Evolutionary conservation across 179 eudicot species (phyloP), one percentile per base, ranked within the genome.

Genomic region (Carnegiea gigantea): DNA sequence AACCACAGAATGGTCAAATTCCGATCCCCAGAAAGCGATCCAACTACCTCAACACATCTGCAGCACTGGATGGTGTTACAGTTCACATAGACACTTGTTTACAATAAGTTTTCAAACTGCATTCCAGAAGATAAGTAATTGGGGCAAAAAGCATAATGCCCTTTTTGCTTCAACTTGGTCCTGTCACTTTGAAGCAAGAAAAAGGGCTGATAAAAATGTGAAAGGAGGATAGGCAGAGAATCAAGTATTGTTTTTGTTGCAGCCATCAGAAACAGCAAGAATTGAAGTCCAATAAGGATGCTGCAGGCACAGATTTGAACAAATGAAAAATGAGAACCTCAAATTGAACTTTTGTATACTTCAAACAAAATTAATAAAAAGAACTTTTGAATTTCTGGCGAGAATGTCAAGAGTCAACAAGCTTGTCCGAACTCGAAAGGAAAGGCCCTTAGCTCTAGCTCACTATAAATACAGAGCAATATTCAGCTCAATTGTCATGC

Each of bases 401-500:
- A 46, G 14, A 73, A 76, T 71, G 86, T 86, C 83, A 77, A 81
- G 74, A 46, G 59, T 78, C 79, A 65, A 48, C 12, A 0, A 26
- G n/a, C 57, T 46, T 76, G 65, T 77, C 83, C 79, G 86, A 77
- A 26, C 28, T 60, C 75, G 43, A 76, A 43, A 18, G 49, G 75
- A 73, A 33, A 43, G 21, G 59, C 70, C 48, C 46, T 54, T 59
- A 75, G 15, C 40, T 38, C 28, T 48, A 23, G 36, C 82, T 77
- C 78, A 68, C 82, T 88, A 90, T 87, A 90, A 85, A 90, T 86
- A 88, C 80, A 51, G 80, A 51, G 80, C 54, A 51, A n/a, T 20
- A 15, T 15, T 24, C 48, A 15, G 9, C 80, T 65, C 75, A 43
- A 51, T 75, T 24, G 76, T 82, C 84, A 78, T 82, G 81, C 88